phyloP scores from a whole-genome alignment of 1,139 yeast genomes.

The Saccharomyces hybrid region DNA sequence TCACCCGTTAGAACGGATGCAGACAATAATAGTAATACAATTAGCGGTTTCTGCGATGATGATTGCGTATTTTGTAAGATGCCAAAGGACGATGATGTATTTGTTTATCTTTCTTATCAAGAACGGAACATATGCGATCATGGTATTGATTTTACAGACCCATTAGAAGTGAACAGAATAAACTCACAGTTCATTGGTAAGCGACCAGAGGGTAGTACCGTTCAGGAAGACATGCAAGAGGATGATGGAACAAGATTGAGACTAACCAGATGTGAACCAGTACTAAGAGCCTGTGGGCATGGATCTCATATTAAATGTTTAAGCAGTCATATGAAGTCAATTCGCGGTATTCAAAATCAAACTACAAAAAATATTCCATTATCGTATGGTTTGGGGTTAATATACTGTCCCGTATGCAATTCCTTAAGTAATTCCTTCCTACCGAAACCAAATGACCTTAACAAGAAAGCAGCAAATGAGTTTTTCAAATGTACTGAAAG shows the following conservation, averaged over 20 bases:
- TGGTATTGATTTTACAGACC: conserved; percentile 10
- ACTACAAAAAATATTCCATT: conserved; percentile 80
- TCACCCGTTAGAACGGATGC: conserved; percentile 13
- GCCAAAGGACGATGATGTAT: conserved; percentile 64
- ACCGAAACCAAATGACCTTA: conserved; percentile 38
- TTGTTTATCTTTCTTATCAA: conserved; percentile 38
- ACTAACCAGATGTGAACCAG: conserved; percentile 30
- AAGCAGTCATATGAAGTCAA: conserved; percentile 49
- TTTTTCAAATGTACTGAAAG: conserved; percentile 7
- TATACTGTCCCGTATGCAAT: conserved; percentile 86
- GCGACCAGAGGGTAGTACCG: background rate
- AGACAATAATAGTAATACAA: conserved; percentile 45
- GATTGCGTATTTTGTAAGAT: conserved; percentile 87
- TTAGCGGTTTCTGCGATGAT: conserved; percentile 47
- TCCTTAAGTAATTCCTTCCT: conserved; percentile 77
- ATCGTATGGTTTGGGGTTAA: conserved; percentile 60
- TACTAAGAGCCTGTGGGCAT: conserved; percentile 85
- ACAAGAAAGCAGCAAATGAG: conserved; percentile 6
- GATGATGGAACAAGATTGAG: background rate
- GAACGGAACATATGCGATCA: conserved; percentile 27
- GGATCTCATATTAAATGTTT: conserved; percentile 86
- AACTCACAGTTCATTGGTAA: background rate
- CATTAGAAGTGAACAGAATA: background rate
- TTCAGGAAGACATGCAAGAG: background rate
- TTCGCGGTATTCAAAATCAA: conserved; percentile 53